Evolutionary conservation across 1,139 yeast genomes (phyloP).

Genomic region (Geotrichum restrictum): DNA sequence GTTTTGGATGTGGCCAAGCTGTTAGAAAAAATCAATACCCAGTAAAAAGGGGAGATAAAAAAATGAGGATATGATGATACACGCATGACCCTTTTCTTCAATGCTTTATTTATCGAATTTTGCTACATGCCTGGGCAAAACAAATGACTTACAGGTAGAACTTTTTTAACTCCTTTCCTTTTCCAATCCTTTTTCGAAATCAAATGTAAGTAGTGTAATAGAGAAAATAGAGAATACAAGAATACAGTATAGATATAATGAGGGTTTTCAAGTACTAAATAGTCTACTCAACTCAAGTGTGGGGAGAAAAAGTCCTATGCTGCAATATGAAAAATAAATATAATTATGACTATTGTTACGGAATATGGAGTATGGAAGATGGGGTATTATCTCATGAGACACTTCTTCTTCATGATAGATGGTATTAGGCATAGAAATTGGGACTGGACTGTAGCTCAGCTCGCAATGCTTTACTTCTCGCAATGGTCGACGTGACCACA

Average conservation of each 20-base stretch:
- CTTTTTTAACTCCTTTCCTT: neutral
- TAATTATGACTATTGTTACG: neutral
- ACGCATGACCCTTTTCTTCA: too few species aligned
- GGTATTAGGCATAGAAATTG: constrained; percentile 2
- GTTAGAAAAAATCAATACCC: constrained; percentile 23
- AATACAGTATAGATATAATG: too few species aligned
- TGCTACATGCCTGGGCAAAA: too few species aligned
- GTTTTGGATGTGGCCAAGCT: constrained; percentile 48
- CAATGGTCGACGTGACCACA: constrained; percentile 21
- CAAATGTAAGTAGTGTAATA: neutral
- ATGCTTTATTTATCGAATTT: too few species aligned
- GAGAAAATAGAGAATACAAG: too few species aligned
- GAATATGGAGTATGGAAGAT: neutral
- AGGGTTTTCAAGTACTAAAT: too few species aligned
- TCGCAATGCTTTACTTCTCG: constrained; percentile 11
- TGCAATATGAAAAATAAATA: too few species aligned
- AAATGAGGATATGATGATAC: too few species aligned
- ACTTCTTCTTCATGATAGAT: neutral
- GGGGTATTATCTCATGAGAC: too few species aligned
- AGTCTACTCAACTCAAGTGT: too few species aligned
- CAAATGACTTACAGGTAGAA: neutral
- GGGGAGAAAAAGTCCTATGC: too few species aligned
- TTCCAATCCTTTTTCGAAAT: neutral
- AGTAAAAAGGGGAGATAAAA: neutral
- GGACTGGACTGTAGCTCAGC: neutral